Percentiles rank a stretch among this genome's conserved stretches.
phyloP scores from a whole-genome alignment of 2,329 filamentous ascomycete species.

The Stachybotrys elegans region DNA sequence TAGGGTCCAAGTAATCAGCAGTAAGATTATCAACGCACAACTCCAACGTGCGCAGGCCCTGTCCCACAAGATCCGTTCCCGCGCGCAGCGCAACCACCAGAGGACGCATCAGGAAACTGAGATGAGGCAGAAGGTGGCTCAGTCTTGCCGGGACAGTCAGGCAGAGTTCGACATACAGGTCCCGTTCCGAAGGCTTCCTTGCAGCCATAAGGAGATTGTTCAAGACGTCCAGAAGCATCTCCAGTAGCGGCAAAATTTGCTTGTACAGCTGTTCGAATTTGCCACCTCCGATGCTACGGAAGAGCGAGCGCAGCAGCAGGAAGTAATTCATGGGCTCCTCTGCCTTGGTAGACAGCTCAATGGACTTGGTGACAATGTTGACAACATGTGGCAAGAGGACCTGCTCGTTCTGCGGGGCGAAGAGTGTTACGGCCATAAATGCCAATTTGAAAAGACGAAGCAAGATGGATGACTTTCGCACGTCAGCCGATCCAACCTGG shows the following conservation, averaged over 20 bases:
- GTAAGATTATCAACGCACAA: constrained; percentile 98
- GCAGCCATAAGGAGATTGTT: constrained; percentile 92
- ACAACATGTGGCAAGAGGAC: constrained; percentile 93
- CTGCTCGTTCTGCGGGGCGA: constrained; percentile 90
- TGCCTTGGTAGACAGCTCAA: constrained; percentile 90
- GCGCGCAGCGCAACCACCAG: constrained; percentile 92
- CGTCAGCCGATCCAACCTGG: constrained; percentile 86
- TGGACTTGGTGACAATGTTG: constrained; percentile 95
- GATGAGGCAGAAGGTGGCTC: constrained; percentile 89
- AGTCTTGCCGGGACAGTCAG: constrained; percentile 91
- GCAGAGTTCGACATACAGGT: constrained; percentile 95
- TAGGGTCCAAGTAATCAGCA: constrained; percentile 94
- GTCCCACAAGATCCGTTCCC: constrained; percentile 88
- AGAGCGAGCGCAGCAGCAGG: constrained; percentile 82
- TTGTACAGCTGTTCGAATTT: constrained; percentile 98
- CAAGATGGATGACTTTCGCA: constrained; percentile 88
- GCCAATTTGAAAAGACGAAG: constrained; percentile 94
- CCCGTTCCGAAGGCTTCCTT: constrained; percentile 81
- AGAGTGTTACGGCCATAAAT: constrained; percentile 98
- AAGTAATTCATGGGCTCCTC: constrained; percentile 99
- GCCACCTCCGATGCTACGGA: constrained; percentile 93
- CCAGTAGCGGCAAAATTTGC: constrained; percentile 89
- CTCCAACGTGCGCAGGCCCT: constrained; percentile 88
- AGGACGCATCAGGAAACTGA: constrained; percentile 95
- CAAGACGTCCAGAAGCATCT: constrained; percentile 96